Evolutionary conservation across 179 eudicot genomes (phyloP).

Genomic region (Silene vulgaris): DNA sequence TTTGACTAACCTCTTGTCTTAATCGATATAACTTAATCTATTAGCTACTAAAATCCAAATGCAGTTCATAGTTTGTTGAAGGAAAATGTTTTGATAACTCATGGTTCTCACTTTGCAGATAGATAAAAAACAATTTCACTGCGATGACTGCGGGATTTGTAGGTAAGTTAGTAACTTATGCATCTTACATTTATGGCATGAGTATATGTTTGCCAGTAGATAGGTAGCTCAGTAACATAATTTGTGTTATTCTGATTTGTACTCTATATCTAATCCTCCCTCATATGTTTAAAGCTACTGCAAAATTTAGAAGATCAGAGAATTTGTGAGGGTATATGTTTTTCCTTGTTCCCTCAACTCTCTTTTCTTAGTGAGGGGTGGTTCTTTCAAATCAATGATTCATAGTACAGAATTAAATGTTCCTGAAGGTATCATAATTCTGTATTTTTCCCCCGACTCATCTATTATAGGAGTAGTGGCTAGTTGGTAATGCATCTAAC

Average conservation of each 20-base stretch:
- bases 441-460: background rate
- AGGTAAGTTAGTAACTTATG: conserved; percentile 45
- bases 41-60: background rate
- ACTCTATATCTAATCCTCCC: too few relatives aligned
- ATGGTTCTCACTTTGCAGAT: conserved; percentile 39
- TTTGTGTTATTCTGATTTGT: background rate
- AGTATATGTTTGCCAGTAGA: background rate
- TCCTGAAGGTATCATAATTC: background rate
- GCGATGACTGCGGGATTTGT: conserved; percentile 95
- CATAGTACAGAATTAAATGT: background rate
- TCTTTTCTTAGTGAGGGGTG: background rate
- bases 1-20: background rate
- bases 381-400: background rate
- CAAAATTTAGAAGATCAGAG: background rate
- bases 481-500: conserved; percentile 15
- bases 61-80: too few relatives aligned
- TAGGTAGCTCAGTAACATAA: background rate
- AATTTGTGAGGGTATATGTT: background rate
- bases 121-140: conserved; percentile 71
- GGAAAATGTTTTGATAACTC: conserved; percentile 1
- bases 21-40: background rate
- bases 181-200: background rate
- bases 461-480: background rate
- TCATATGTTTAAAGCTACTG: background rate
- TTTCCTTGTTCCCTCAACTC: background rate